phyloP scores from a whole-genome alignment of 345 rosid genomes.

The Eucalyptus dawsonii region DNA sequence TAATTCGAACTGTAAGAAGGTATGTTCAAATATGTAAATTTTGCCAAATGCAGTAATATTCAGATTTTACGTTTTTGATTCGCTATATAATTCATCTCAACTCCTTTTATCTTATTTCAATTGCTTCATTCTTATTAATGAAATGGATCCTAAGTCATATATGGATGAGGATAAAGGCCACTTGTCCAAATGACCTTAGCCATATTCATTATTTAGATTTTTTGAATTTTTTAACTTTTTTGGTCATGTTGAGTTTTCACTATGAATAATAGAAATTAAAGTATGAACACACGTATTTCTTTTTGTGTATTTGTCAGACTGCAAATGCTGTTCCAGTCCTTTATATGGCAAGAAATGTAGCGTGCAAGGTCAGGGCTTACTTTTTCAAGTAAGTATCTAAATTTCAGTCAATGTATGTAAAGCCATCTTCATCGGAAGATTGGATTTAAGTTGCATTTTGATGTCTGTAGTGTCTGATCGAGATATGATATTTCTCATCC shows the following conservation, averaged over 20 bases:
- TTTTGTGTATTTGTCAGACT: constrained; percentile 27
- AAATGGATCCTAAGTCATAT: neutral
- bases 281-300: neutral
- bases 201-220: neutral
- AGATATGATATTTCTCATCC: neutral
- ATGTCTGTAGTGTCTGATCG: neutral
- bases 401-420: neutral
- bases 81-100: neutral
- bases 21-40: neutral
- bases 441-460: neutral
- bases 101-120: neutral
- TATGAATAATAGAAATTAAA: neutral
- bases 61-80: neutral
- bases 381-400: constrained; percentile 73
- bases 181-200: neutral
- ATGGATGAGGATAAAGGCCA: neutral
- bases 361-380: constrained; percentile 93
- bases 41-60: neutral
- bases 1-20: neutral
- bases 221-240: neutral
- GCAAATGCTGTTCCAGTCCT: constrained; percentile 78
- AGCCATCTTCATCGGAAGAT: neutral
- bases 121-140: neutral
- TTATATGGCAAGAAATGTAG: constrained; percentile 96
- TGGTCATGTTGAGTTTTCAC: neutral